These are phyloP conservation scores for Solanum pennellii DNA, from an alignment of 257 asterid species.

Conservation along the genomic window DNA sequence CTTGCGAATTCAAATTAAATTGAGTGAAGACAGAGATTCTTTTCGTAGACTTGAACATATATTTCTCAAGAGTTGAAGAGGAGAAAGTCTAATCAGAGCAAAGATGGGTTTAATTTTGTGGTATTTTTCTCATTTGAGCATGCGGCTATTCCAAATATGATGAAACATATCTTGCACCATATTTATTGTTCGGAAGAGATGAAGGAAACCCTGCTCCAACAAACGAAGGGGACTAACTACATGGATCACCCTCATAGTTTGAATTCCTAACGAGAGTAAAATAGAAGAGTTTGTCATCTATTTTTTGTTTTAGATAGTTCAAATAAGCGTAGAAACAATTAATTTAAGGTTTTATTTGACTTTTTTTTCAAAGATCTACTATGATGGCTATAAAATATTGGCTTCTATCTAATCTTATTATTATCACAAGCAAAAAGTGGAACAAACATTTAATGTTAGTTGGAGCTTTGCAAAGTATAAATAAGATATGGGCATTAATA, in stretches of 20 bases:
- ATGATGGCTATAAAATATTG: neutral
- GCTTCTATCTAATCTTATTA: neutral
- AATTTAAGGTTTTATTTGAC: neutral
- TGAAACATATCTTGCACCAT: neutral
- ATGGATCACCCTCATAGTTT: neutral
- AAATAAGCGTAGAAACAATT: neutral
- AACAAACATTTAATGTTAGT: neutral
- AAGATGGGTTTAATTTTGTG: neutral
- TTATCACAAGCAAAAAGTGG: neutral
- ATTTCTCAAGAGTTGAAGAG: neutral
- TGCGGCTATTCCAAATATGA: neutral
- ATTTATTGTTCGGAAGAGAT: too few relatives aligned
- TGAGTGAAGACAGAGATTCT: neutral
- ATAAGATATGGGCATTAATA: too few relatives aligned
- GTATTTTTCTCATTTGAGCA: neutral
- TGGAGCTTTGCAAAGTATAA: neutral
- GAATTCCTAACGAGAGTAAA: neutral
- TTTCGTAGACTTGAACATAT: neutral
- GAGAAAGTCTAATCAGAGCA: neutral
- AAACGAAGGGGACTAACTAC: neutral
- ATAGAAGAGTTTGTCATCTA: neutral
- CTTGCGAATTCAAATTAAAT: neutral
- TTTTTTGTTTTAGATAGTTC: neutral
- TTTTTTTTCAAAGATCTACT: neutral
- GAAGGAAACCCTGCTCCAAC: neutral